A percentile compares a stretch with the other conserved stretches of the same genome.
These are phyloP conservation scores for Phytophthora sp. DNA, from an alignment of 352 stramenopile genomes.

Conservation along the genomic window DNA sequence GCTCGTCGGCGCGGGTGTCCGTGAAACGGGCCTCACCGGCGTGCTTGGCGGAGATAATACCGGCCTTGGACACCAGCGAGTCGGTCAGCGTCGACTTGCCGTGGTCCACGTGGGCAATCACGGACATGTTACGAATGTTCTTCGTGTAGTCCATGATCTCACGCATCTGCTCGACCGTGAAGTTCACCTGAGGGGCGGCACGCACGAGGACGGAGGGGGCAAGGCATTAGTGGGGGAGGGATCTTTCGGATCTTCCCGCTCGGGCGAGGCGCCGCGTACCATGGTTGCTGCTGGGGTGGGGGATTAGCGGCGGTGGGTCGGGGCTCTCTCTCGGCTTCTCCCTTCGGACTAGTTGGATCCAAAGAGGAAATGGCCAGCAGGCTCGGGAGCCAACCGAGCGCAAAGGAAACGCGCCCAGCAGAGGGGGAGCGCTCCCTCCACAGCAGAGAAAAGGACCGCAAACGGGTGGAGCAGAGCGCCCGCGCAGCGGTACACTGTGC, in stretches of 20 bases:
- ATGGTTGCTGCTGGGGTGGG: slow-evolving; percentile 53
- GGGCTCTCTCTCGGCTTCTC: slow-evolving; percentile 30
- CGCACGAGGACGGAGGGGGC: not conserved
- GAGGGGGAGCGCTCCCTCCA: not conserved
- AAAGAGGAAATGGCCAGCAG: slow-evolving; percentile 62
- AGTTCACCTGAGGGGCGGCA: slow-evolving; percentile 94
- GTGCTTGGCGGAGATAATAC: slow-evolving; percentile 99
- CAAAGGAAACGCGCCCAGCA: slow-evolving; percentile 10
- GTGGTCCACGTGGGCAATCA: slow-evolving; percentile 99
- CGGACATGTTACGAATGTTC: slow-evolving; percentile 99
- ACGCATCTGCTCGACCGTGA: slow-evolving; percentile 99
- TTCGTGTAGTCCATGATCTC: slow-evolving; percentile 99
- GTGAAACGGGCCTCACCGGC: slow-evolving; percentile 99
- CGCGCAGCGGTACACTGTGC: slow-evolving; percentile 11
- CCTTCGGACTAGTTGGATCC: slow-evolving; percentile 50
- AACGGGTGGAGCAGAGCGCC: slow-evolving; percentile 69
- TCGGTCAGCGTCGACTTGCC: slow-evolving; percentile 99
- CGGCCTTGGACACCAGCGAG: slow-evolving; percentile 98
- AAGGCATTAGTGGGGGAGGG: not conserved
- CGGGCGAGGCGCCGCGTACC: slow-evolving; percentile 21
- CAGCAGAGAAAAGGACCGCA: slow-evolving; percentile 43
- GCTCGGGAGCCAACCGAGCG: slow-evolving; percentile 14
- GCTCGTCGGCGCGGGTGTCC: slow-evolving; percentile 99
- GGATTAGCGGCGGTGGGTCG: slow-evolving; percentile 21
- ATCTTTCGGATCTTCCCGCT: not conserved